These are phyloP conservation scores for Simplicillium sp. DNA, from an alignment of 2,329 filamentous ascomycete genomes.

Conservation along the genomic window DNA sequence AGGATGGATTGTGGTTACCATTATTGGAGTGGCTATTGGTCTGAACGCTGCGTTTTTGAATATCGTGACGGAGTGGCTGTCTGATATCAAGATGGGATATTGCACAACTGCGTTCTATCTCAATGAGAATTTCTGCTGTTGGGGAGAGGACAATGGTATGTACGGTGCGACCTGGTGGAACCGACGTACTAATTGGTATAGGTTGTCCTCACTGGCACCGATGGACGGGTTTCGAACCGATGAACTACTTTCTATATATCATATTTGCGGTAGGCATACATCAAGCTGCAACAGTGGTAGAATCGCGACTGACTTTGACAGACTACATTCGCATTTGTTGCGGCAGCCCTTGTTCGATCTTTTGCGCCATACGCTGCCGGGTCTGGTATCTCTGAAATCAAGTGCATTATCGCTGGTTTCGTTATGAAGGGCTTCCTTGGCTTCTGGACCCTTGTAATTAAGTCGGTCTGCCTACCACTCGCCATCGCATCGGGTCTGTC, in stretches of 20 bases:
- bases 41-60: constrained; percentile 88
- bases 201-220: constrained; percentile 81
- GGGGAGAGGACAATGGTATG: constrained; percentile 79
- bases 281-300: neutral
- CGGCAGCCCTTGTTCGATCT: constrained; percentile 75
- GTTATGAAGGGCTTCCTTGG: constrained; percentile 98
- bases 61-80: constrained; percentile 93
- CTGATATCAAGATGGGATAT: constrained; percentile 92
- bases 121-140: constrained; percentile 96
- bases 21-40: constrained; percentile 88
- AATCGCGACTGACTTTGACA: constrained; percentile 20
- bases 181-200: constrained; percentile 21
- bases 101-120: constrained; percentile 94
- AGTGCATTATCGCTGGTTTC: constrained; percentile 97
- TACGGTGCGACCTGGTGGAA: neutral
- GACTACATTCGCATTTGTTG: constrained; percentile 71
- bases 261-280: constrained; percentile 58
- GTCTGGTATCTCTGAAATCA: constrained; percentile 97
- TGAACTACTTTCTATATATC: constrained; percentile 86
- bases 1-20: constrained; percentile 93
- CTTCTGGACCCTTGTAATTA: constrained; percentile 85
- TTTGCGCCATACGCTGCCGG: constrained; percentile 96
- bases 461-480: constrained; percentile 81
- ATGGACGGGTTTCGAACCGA: constrained; percentile 69
- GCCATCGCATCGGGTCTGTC: constrained; percentile 91